Percentiles rank a stretch among this genome's conserved stretches.
phyloP scores from a whole-genome alignment of 106 monocot species.

The Apostasia shenzhenica region DNA sequence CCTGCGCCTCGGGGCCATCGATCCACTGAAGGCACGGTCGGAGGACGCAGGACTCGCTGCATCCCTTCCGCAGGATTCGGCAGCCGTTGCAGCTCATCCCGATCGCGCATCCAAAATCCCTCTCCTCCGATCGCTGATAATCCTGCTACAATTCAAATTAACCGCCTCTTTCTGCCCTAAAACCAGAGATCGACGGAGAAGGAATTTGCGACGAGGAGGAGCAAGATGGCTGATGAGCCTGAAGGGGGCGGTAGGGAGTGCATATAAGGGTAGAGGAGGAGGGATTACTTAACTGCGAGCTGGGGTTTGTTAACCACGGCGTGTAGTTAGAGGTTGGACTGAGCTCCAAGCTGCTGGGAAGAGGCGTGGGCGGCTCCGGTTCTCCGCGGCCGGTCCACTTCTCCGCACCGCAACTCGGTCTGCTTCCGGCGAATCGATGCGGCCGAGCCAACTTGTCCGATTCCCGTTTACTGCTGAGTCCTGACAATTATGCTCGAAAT shows the following conservation, averaged over 20 bases:
- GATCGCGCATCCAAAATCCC: background rate
- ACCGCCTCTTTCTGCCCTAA: background rate
- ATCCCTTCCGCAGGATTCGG: conserved; percentile 65
- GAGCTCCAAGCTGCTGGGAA: conserved; percentile 34
- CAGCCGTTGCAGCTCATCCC: conserved; percentile 80
- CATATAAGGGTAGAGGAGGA: background rate
- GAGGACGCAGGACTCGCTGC: conserved; percentile 67
- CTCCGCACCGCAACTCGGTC: conserved; percentile 14
- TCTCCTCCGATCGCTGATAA: no score
- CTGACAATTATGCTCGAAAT: background rate
- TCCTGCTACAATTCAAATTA: no score
- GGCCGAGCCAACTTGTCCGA: no score
- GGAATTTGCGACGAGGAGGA: background rate
- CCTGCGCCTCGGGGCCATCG: conserved; percentile 63
- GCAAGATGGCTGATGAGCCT: background rate
- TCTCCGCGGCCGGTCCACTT: conserved; percentile 43
- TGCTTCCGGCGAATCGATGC: conserved; percentile 10
- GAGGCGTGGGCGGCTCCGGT: conserved; percentile 45
- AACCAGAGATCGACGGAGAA: background rate
- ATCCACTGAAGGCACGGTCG: conserved; percentile 67
- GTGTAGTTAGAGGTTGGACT: background rate
- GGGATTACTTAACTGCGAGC: conserved; percentile 11
- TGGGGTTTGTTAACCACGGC: background rate
- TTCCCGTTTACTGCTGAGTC: no score
- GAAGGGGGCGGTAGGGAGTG: conserved; percentile 19